Evolutionary conservation across 202 grass and related monocot genomes (phyloP).

Genomic region (Zoysia matrella): DNA sequence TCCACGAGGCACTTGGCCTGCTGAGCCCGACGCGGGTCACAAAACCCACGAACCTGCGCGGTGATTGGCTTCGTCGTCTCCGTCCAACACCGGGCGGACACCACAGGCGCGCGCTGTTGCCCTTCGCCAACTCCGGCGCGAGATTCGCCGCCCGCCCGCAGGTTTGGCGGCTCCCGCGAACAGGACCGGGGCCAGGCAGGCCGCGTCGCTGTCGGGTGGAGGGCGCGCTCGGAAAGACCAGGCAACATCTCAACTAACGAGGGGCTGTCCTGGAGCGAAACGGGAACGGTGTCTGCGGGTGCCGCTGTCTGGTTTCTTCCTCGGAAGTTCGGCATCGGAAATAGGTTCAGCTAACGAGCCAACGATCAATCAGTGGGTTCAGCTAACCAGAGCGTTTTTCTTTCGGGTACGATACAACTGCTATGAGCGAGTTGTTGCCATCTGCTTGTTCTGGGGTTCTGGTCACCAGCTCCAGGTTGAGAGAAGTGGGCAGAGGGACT

Average conservation of each 20-base stretch:
- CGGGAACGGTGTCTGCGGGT: background rate
- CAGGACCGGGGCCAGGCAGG: background rate
- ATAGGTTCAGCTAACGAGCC: too few species aligned
- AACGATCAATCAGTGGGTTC: background rate
- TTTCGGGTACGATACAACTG: background rate
- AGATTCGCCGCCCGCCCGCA: constrained; percentile 9
- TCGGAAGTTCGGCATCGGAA: constrained; percentile 22
- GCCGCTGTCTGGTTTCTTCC: background rate
- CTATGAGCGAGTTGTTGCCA: constrained; percentile 13
- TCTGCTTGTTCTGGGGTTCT: background rate
- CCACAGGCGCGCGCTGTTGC: too few species aligned
- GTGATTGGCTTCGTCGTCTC: too few species aligned
- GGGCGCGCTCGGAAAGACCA: background rate
- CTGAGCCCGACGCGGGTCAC: too few species aligned
- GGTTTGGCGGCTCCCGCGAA: background rate
- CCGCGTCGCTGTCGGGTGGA: constrained; percentile 1
- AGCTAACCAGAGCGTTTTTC: background rate
- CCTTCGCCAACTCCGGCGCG: background rate
- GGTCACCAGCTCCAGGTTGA: background rate
- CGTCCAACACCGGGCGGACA: too few species aligned
- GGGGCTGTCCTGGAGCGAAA: background rate
- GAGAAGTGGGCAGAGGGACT: background rate
- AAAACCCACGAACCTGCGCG: too few species aligned
- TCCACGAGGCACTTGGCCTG: too few species aligned
- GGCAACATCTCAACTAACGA: constrained; percentile 18